Base-by-base conservation (phyloP, 148 eudicot species). In the Persicaria maculosa region DNA sequence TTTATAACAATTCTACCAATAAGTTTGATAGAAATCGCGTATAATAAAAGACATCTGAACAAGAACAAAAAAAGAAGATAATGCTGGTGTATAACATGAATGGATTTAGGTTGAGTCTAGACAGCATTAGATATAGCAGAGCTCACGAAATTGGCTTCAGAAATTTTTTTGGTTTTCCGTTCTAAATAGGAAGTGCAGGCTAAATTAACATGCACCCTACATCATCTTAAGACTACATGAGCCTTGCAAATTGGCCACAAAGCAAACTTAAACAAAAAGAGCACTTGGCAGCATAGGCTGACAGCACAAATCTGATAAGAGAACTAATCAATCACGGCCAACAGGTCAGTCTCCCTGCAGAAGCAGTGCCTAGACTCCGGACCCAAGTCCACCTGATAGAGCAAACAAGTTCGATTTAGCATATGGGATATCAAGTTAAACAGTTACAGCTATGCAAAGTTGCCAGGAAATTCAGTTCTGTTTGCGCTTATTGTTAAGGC, bases 301-400 rank as follows among this genome's bases (percentile, higher is more conserved):
- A 46, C n/a, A 40, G 44, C 70, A 40, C 0, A 12, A 40, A 65
- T 65, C 46, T 40, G 45, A 45, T 40, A 40, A 40, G 17, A 40
- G 40, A 65, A 78, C 72, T 85, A 93, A 83, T 91, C 98, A 15
- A 93, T 93, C 52, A 91, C 86, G 1, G 98, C 97, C 77, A 93
- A 79, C 72, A 93, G 84, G 71, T 93, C 98, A 54, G 85, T 83
- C 31, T 89, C 91, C 83, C 84, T 89, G 83, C 91, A 88, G 78
- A 93, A 93, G 79, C 84, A 79, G 78, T 93, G 98, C 81, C 76
- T 81, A 17, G 77, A 80, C 8, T 83, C 85, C 16, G 88, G 79
- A 79, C 89, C 92, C 79, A 88, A 72, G 73, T 84, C 87, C 76
- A 86, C 84, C 90, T 86, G 81, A 70, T 48, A 76, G 16, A 19